Conservation (phyloP, 2,329 filamentous ascomycete genomes). For the Xylariaceae sp. region DNA sequence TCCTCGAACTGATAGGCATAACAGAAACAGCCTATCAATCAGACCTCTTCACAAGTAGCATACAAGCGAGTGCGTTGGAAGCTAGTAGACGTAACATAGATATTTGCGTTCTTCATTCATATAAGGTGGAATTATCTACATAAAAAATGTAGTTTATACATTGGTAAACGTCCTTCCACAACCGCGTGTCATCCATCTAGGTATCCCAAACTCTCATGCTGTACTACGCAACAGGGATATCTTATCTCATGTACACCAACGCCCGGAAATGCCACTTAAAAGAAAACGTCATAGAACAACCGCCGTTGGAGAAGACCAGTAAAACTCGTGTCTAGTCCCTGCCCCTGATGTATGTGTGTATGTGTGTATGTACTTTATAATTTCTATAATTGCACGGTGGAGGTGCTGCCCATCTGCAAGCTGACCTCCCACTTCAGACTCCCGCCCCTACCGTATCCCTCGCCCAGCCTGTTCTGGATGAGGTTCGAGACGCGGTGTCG, state of each 20-base stretch:
- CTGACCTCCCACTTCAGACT: conserved; percentile 93
- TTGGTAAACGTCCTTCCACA: not conserved
- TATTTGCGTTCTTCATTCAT: no score
- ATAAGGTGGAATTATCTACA: no score
- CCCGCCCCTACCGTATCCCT: conserved; percentile 81
- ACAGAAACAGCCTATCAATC: no score
- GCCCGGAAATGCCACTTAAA: conserved; percentile 24
- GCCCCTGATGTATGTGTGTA: no score
- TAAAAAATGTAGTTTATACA: not conserved
- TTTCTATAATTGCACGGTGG: conserved; percentile 13
- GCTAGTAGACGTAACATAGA: no score
- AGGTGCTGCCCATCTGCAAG: conserved; percentile 70
- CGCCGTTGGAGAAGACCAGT: no score
- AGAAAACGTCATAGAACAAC: not conserved
- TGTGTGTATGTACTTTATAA: no score
- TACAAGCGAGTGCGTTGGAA: no score
- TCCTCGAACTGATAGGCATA: no score
- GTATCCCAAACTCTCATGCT: conserved; percentile 6
- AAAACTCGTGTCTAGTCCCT: no score
- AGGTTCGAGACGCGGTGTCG: conserved; percentile 78
- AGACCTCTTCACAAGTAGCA: no score
- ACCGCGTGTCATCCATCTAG: not conserved
- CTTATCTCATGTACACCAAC: conserved; percentile 22
- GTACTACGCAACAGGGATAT: conserved; percentile 16
- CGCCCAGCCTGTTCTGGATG: conserved; percentile 84